These are phyloP conservation scores for Clarireedia paspali DNA, from an alignment of 2,329 filamentous ascomycete species.

Conservation along the genomic window DNA sequence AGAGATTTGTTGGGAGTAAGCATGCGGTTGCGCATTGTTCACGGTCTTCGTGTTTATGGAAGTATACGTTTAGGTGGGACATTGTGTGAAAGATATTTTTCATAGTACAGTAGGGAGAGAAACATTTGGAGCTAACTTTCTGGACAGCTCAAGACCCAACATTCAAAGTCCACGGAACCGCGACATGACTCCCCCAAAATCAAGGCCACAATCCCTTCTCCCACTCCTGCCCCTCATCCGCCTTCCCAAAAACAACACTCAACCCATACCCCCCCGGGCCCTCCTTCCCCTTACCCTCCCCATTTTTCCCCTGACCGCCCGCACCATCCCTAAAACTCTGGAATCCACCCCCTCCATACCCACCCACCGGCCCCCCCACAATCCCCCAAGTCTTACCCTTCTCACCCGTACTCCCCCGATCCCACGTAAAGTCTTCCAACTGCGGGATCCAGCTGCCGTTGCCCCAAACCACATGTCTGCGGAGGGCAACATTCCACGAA, in stretches of 20 bases:
- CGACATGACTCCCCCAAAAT: neutral
- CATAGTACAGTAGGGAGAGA: too few relatives aligned
- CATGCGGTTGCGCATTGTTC: too few relatives aligned
- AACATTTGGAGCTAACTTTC: too few relatives aligned
- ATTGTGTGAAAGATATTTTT: too few relatives aligned
- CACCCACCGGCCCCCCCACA: neutral
- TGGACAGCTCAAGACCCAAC: neutral
- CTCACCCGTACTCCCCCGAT: neutral
- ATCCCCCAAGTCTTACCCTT: neutral
- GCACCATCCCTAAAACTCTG: conserved; percentile 9
- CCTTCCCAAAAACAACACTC: conserved; percentile 6
- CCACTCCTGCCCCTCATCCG: neutral
- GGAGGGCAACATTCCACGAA: conserved; percentile 3
- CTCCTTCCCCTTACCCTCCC: neutral
- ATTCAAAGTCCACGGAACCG: neutral
- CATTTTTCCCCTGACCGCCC: neutral
- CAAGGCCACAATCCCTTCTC: conserved; percentile 10
- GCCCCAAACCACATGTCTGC: conserved; percentile 2
- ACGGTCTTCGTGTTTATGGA: too few relatives aligned
- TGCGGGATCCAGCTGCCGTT: conserved; percentile 7
- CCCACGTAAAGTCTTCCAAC: neutral
- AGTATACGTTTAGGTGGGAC: too few relatives aligned
- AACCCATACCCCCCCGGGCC: neutral
- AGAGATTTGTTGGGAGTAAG: too few relatives aligned
- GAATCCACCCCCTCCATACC: conserved; percentile 6